Evolutionary conservation across 2,329 filamentous ascomycete species (phyloP).

Genomic region (Diaporthe humulicola): DNA sequence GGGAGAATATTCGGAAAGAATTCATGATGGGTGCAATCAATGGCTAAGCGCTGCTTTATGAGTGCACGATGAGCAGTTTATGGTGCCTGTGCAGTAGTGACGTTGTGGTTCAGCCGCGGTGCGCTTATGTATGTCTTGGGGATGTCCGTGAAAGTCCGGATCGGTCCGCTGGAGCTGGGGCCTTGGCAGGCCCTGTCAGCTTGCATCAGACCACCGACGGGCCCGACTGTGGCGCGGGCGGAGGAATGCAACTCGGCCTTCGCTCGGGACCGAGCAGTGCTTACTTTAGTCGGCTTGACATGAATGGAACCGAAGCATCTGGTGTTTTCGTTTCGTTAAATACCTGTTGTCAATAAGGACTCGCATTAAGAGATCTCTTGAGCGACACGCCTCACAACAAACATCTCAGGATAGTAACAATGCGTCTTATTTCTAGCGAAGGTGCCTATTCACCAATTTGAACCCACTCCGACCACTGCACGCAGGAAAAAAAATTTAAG

Average conservation of each 20-base stretch:
- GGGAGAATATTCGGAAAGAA: constrained; percentile 34
- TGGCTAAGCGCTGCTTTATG: not conserved
- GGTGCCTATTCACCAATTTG: not conserved
- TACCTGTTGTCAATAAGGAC: not conserved
- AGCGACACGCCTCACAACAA: not conserved
- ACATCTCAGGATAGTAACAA: not conserved
- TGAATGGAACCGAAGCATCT: not conserved
- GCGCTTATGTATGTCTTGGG: constrained; percentile 37
- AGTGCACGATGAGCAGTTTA: not conserved
- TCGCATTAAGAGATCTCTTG: not conserved
- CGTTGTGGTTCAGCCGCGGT: not conserved
- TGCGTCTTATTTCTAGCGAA: not conserved
- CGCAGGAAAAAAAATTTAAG: not conserved
- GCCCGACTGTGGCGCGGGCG: not conserved
- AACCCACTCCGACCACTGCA: not conserved
- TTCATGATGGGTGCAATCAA: constrained; percentile 17
- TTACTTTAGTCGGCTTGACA: not conserved
- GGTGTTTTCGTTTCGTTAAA: not conserved
- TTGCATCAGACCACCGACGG: not conserved
- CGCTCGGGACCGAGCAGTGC: constrained; percentile 34
- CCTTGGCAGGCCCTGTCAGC: not conserved
- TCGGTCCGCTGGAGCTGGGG: constrained; percentile 24
- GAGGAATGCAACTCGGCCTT: not conserved
- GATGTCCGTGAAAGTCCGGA: constrained; percentile 40
- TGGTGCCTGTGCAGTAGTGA: not conserved